Evolutionary conservation across 768 basidiomycete species (phyloP).

Genomic region (Candolleomyces aberdarensis): DNA sequence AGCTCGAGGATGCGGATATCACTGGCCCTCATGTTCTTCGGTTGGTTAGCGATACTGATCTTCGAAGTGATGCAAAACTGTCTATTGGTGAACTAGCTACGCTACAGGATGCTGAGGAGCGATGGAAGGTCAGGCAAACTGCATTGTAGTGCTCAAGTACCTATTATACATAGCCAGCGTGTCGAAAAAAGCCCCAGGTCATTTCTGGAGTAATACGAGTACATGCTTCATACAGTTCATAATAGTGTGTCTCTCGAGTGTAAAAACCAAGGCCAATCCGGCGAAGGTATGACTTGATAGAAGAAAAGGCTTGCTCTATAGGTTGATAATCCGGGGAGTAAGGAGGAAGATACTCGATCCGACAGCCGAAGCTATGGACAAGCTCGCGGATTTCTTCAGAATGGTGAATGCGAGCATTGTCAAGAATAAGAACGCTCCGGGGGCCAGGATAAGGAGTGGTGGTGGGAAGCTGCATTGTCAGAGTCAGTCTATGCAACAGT

Average conservation of each 20-base stretch:
- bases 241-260: slow-evolving; percentile 12
- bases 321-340: slow-evolving; percentile 36
- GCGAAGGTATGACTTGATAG: slow-evolving; percentile 22
- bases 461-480: slow-evolving; percentile 22
- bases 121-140: neutral
- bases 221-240: slow-evolving; percentile 12
- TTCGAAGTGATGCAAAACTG: neutral
- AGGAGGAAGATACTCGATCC: slow-evolving; percentile 28
- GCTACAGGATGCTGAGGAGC: neutral
- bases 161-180: slow-evolving; percentile 15
- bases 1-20: neutral
- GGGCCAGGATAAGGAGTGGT: slow-evolving; percentile 32
- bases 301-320: slow-evolving; percentile 34
- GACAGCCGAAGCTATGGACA: slow-evolving; percentile 20
- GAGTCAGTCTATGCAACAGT: neutral
- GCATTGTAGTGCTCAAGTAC: neutral
- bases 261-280: slow-evolving; percentile 15
- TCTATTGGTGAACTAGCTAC: neutral
- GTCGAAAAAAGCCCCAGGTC: slow-evolving; percentile 17
- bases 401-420: slow-evolving; percentile 39
- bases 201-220: slow-evolving; percentile 17
- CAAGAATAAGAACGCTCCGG: slow-evolving; percentile 30
- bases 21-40: neutral
- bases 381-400: slow-evolving; percentile 23
- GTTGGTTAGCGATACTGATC: neutral